Evolutionary conservation across 1,139 yeast genomes (phyloP).

Genomic region (Blastobotrys ciferrii): DNA sequence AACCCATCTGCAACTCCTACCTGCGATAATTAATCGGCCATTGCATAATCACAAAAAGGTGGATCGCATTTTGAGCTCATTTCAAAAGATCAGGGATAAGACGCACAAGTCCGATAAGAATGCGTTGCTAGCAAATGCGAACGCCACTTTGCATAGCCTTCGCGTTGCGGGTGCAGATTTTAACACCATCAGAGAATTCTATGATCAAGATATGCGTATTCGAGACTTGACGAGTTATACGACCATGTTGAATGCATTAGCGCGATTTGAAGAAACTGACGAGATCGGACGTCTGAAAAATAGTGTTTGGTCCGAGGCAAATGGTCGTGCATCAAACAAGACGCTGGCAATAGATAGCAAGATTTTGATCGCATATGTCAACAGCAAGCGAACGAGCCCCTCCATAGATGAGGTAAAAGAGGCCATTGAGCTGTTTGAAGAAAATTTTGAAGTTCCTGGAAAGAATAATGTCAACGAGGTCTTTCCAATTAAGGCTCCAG

Average conservation of each 20-base stretch:
- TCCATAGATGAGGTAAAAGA: conserved; percentile 1
- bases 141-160: conserved; percentile 19
- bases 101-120: conserved; percentile 11
- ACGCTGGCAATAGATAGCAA: conserved; percentile 15
- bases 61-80: conserved; percentile 14
- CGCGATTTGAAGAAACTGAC: conserved; percentile 5
- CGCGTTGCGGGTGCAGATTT: conserved; percentile 12
- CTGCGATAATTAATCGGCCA: background rate
- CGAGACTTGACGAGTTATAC: conserved; percentile 21
- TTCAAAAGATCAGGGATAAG: conserved; percentile 11
- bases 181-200: conserved; percentile 16
- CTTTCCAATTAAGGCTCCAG: background rate
- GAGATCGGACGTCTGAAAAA: conserved; percentile 10
- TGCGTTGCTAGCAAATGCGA: conserved; percentile 16
- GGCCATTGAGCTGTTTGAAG: conserved; percentile 13
- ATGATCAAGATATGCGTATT: conserved; percentile 14
- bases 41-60: conserved; percentile 9
- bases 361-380: conserved; percentile 19
- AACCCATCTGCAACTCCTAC: conserved; percentile 3
- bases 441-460: background rate
- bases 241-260: conserved; percentile 20
- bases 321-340: conserved; percentile 12
- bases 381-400: conserved; percentile 10
- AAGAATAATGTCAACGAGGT: background rate
- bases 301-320: conserved; percentile 19